phyloP scores from a whole-genome alignment of 2,329 filamentous ascomycete species.

The Ceratocystis ficicola region DNA sequence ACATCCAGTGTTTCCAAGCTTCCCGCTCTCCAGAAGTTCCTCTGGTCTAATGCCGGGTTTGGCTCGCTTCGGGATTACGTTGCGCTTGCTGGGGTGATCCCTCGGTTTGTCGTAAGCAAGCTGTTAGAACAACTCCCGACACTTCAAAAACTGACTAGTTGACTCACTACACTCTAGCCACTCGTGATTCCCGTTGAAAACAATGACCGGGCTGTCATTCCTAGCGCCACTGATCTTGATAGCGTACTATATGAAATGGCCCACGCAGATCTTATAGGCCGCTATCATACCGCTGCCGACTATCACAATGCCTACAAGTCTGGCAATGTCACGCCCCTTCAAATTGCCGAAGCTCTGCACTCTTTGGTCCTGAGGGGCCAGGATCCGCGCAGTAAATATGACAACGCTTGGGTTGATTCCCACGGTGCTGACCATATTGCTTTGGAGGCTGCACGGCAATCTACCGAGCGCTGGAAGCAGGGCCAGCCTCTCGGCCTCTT shows the following conservation, averaged over 20 bases:
- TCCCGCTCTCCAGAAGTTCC: slow-evolving; percentile 16
- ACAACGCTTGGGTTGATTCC: slow-evolving; percentile 59
- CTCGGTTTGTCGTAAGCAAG: slow-evolving; percentile 20
- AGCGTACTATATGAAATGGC: slow-evolving; percentile 33
- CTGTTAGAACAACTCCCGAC: slow-evolving; percentile 18
- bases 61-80: slow-evolving; percentile 17
- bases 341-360: slow-evolving; percentile 59
- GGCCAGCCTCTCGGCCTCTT: slow-evolving; percentile 55
- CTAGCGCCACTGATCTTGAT: slow-evolving; percentile 32
- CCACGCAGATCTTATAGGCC: slow-evolving; percentile 33
- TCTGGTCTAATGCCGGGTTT: slow-evolving; percentile 22
- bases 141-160: neutral
- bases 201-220: slow-evolving; percentile 25
- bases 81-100: slow-evolving; percentile 12
- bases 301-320: slow-evolving; percentile 64
- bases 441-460: slow-evolving; percentile 56
- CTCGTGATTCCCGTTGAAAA: slow-evolving; percentile 41
- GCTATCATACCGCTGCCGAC: slow-evolving; percentile 60
- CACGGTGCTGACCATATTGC: slow-evolving; percentile 46
- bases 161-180: slow-evolving; percentile 33
- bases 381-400: slow-evolving; percentile 46
- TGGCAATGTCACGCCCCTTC: slow-evolving; percentile 56
- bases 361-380: slow-evolving; percentile 54
- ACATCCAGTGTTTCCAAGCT: neutral
- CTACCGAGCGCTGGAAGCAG: slow-evolving; percentile 57